Evolutionary conservation across 148 eudicot genomes (phyloP).

Genomic region (Vaccinium vitisidaea): DNA sequence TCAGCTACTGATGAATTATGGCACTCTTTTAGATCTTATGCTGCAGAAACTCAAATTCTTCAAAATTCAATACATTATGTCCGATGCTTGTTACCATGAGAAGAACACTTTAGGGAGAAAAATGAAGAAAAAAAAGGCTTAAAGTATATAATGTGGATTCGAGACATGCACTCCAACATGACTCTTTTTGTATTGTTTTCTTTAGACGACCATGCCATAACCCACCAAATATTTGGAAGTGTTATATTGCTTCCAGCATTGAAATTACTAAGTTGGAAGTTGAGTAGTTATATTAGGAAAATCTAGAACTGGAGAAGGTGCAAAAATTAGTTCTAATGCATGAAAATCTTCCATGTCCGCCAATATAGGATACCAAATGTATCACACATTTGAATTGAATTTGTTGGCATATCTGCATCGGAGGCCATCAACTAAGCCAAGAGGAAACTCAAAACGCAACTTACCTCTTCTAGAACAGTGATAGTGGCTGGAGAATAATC

Average conservation of each 20-base stretch:
- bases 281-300: neutral
- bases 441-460: neutral
- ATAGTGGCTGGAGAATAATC: constrained; percentile 80
- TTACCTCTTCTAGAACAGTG: constrained; percentile 73
- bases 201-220: neutral
- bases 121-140: neutral
- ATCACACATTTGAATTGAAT: neutral
- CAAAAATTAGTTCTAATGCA: neutral
- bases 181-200: neutral
- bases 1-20: neutral
- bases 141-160: neutral
- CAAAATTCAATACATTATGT: neutral
- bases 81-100: neutral
- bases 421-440: neutral
- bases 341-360: neutral
- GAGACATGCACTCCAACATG: neutral
- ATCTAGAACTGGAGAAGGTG: neutral
- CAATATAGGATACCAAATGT: neutral
- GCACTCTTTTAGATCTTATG: neutral
- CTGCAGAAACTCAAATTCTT: neutral
- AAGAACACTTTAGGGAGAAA: neutral
- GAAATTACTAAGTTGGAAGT: neutral
- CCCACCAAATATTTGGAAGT: neutral
- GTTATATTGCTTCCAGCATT: neutral
- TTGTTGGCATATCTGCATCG: constrained; percentile 1